Percentiles rank a stretch among this genome's conserved stretches.
Conservation (phyloP, 2,329 filamentous ascomycete species). For the Colletotrichum paranaense region DNA sequence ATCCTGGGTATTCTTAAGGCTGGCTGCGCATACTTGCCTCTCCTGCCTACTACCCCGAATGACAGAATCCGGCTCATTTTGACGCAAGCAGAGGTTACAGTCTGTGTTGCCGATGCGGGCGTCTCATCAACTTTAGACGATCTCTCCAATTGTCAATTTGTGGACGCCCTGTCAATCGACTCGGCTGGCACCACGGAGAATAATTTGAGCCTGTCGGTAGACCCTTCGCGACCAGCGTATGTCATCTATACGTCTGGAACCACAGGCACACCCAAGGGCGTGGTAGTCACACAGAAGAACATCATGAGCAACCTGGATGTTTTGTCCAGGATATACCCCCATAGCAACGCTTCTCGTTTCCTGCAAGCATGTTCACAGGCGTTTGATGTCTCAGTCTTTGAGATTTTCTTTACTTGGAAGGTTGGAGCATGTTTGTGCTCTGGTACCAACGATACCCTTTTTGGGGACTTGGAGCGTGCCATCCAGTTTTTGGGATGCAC, state of each 20-base stretch:
- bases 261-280: conserved; percentile 83
- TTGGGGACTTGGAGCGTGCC: conserved; percentile 75
- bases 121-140: conserved; percentile 37
- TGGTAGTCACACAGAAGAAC: conserved; percentile 81
- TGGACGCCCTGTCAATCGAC: conserved; percentile 48
- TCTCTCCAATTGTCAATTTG: conserved; percentile 36
- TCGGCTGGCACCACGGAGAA: conserved; percentile 44
- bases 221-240: conserved; percentile 72
- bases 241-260: conserved; percentile 87
- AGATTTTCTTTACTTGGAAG: conserved; percentile 88
- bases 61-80: conserved; percentile 73
- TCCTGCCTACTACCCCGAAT: conserved; percentile 77
- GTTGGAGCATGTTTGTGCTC: conserved; percentile 83
- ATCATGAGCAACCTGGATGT: conserved; percentile 80
- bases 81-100: conserved; percentile 62
- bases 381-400: conserved; percentile 90
- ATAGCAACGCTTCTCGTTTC: conserved; percentile 64
- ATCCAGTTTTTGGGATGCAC: conserved; percentile 75
- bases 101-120: conserved; percentile 55
- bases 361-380: conserved; percentile 87
- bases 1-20: conserved; percentile 81
- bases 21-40: conserved; percentile 83
- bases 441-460: conserved; percentile 78
- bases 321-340: conserved; percentile 75
- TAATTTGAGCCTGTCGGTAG: conserved; percentile 51